Conservation (phyloP, 164 flowering plant genomes). For the Sextonia rubra region DNA sequence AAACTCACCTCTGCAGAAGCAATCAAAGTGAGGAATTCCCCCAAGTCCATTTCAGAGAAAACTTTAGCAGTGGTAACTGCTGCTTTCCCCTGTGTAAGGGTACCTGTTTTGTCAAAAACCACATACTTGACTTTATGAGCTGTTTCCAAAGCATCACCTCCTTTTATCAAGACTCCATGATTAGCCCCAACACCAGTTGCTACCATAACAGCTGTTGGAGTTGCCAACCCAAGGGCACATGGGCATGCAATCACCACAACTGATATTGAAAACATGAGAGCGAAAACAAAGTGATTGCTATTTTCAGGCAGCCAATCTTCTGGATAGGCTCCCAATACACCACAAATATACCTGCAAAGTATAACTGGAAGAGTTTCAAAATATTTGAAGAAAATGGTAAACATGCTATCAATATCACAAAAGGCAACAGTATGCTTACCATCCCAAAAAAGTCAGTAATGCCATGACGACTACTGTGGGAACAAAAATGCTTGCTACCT, state of each 20-base stretch:
- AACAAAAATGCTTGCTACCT: conserved; percentile 97
- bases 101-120: conserved; percentile 94
- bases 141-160: conserved; percentile 97
- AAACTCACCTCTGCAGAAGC: conserved; percentile 94
- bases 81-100: conserved; percentile 95
- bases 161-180: conserved; percentile 93
- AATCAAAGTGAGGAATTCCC: conserved; percentile 81
- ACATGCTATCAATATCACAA: background rate
- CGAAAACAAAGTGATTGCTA: conserved; percentile 81
- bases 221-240: conserved; percentile 99
- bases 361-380: background rate
- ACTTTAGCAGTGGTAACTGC: conserved; percentile 75
- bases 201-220: conserved; percentile 99
- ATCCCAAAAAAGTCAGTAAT: conserved; percentile 69
- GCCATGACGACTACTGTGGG: conserved; percentile 75
- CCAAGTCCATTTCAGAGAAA: conserved; percentile 76
- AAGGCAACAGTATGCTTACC: conserved; percentile 46
- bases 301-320: conserved; percentile 79
- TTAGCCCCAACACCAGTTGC: conserved; percentile 97
- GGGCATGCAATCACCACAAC: conserved; percentile 99
- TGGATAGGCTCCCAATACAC: conserved; percentile 71
- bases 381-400: conserved; percentile 5
- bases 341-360: conserved; percentile 62
- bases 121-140: conserved; percentile 83
- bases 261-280: conserved; percentile 97